Percentiles rank a stretch among this genome's conserved stretches.
Evolutionary conservation across 1,284 basidiomycete genomes (phyloP).

Genomic region (Cerrena zonata): DNA sequence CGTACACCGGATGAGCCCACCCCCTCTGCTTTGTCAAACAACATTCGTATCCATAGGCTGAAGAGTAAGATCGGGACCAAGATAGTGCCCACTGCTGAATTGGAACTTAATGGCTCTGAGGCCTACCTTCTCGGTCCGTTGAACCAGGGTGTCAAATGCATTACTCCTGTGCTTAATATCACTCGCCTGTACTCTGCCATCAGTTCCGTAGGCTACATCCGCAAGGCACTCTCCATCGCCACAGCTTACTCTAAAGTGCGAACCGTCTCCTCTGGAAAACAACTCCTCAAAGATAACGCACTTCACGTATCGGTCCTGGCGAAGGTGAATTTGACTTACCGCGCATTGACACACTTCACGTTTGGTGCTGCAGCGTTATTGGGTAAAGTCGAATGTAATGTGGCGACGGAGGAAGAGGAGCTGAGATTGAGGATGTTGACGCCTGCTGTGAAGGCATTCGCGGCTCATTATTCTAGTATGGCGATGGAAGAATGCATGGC

Average conservation of each 20-base stretch:
- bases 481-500: conserved; percentile 74
- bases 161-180: conserved; percentile 70
- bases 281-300: conserved; percentile 48
- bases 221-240: conserved; percentile 59
- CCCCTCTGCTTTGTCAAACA: conserved; percentile 55
- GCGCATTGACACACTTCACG: conserved; percentile 57
- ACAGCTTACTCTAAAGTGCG: conserved; percentile 58
- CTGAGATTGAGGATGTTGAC: conserved; percentile 61
- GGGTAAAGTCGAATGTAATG: conserved; percentile 56
- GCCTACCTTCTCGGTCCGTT: conserved; percentile 62
- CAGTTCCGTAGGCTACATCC: conserved; percentile 51
- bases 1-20: conserved; percentile 31
- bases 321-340: conserved; percentile 51
- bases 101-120: conserved; percentile 55
- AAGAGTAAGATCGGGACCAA: conserved; percentile 80
- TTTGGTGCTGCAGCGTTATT: conserved; percentile 57
- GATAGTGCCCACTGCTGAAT: conserved; percentile 72
- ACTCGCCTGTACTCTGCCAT: conserved; percentile 70
- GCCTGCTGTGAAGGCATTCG: conserved; percentile 67
- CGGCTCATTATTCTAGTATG: conserved; percentile 55
- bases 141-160: conserved; percentile 64
- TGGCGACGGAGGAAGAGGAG: conserved; percentile 43
- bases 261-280: conserved; percentile 42
- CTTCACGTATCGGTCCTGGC: conserved; percentile 64
- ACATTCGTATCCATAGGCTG: conserved; percentile 65